phyloP scores from a whole-genome alignment of 176 grass and related monocot species.

The Cocos nucifera region DNA sequence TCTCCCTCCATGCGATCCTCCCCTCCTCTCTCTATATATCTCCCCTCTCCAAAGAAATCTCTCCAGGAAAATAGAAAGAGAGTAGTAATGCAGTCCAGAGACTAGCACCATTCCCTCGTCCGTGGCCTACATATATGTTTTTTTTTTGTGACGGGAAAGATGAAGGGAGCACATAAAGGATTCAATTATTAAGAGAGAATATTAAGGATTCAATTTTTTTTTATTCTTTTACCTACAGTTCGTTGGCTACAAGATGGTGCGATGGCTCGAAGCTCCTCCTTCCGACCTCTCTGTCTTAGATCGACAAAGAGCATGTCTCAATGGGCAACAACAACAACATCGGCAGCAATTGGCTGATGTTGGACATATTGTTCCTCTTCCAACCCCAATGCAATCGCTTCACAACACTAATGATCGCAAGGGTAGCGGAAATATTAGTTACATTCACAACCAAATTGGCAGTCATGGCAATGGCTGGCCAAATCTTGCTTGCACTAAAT shows the following conservation, averaged over 20 bases:
- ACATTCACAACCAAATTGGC: slow-evolving; percentile 8
- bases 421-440: not conserved
- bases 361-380: too few species aligned
- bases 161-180: too few species aligned
- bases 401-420: slow-evolving; percentile 1
- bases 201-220: too few species aligned
- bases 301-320: slow-evolving; percentile 17
- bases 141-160: too few species aligned
- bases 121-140: too few species aligned
- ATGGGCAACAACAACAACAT: slow-evolving; percentile 26
- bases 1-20: not conserved
- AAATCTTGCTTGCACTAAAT: slow-evolving; percentile 31
- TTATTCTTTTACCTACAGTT: too few species aligned
- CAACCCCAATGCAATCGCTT: not conserved
- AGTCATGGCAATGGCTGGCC: slow-evolving; percentile 37
- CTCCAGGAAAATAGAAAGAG: too few species aligned
- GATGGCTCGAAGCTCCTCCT: slow-evolving; percentile 21
- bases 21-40: slow-evolving; percentile 2
- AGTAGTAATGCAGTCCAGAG: too few species aligned
- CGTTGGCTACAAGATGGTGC: slow-evolving; percentile 27
- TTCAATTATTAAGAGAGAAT: too few species aligned
- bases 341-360: not conserved
- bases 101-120: too few species aligned
- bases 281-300: slow-evolving; percentile 34
- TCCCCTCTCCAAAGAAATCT: too few species aligned